phyloP scores from a whole-genome alignment of 306 rosid genomes.

The Acacia crassicarpa region DNA sequence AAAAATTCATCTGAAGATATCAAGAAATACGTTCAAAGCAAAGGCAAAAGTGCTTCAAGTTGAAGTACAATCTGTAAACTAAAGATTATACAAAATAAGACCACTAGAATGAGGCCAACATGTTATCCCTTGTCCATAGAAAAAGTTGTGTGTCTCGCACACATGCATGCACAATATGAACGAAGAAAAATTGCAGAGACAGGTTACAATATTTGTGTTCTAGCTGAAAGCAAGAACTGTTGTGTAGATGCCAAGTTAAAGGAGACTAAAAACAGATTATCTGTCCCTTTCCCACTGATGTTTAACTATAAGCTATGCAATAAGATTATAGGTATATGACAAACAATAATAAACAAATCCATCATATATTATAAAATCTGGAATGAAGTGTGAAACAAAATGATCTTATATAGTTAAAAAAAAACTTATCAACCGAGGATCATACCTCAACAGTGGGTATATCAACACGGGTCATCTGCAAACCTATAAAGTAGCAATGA shows the following conservation, averaged over 20 bases:
- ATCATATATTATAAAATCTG: constrained; percentile 35
- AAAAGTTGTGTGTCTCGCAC: neutral
- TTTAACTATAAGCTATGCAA: constrained; percentile 12
- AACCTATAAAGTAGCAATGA: constrained; percentile 56
- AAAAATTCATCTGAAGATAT: constrained; percentile 23
- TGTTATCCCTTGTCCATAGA: neutral
- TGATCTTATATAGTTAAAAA: neutral
- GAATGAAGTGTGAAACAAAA: constrained; percentile 20
- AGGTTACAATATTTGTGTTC: constrained; percentile 7
- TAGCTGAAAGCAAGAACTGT: constrained; percentile 21
- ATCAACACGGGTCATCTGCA: constrained; percentile 86
- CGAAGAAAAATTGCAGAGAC: constrained; percentile 17
- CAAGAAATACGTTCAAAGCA: constrained; percentile 13
- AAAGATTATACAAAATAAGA: neutral
- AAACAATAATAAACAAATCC: constrained; percentile 34
- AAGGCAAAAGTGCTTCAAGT: constrained; percentile 14
- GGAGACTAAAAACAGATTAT: constrained; percentile 14
- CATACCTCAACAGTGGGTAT: constrained; percentile 82
- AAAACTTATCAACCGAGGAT: neutral
- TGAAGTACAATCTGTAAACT: neutral
- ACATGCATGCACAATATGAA: neutral
- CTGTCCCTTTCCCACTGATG: neutral
- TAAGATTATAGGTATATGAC: constrained; percentile 15
- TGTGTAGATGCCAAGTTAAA: constrained; percentile 12
- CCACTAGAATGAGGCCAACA: neutral